Evolutionary conservation across 1,139 yeast genomes (phyloP).

Genomic region (Saccharomycopsis hybrid): DNA sequence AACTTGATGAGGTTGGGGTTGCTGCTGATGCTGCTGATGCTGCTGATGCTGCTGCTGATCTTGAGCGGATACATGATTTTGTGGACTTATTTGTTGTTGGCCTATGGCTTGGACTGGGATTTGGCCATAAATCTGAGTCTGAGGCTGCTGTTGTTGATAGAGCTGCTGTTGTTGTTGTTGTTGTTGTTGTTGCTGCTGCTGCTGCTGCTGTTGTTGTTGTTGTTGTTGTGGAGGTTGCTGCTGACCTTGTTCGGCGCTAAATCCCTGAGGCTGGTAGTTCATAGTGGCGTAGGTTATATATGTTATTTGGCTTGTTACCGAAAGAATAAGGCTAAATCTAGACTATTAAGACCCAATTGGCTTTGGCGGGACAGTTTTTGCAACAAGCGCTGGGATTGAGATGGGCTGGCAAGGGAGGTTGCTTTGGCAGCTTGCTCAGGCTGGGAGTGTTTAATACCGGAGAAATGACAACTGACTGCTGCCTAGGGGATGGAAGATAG

Average conservation of each 20-base stretch:
- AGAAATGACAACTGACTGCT: too few species aligned
- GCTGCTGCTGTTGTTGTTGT: neutral
- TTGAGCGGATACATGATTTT: neutral
- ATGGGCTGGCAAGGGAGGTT: too few species aligned
- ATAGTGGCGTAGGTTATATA: neutral
- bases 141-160: neutral
- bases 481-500: too few species aligned
- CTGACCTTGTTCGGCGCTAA: neutral
- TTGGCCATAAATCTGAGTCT: too few species aligned
- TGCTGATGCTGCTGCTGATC: neutral
- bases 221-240: too few species aligned
- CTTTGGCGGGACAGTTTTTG: neutral
- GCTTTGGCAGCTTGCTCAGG: too few species aligned
- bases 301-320: neutral
- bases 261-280: neutral
- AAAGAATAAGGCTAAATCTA: too few species aligned
- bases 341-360: neutral
- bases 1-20: slow-evolving; percentile 5
- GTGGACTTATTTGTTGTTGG: neutral
- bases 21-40: neutral
- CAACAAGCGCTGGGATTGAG: too few species aligned
- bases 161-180: neutral
- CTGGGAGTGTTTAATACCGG: too few species aligned
- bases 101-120: too few species aligned
- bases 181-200: neutral